phyloP scores from a whole-genome alignment of 2,329 filamentous ascomycete genomes.

The Nannizzia gypsea region DNA sequence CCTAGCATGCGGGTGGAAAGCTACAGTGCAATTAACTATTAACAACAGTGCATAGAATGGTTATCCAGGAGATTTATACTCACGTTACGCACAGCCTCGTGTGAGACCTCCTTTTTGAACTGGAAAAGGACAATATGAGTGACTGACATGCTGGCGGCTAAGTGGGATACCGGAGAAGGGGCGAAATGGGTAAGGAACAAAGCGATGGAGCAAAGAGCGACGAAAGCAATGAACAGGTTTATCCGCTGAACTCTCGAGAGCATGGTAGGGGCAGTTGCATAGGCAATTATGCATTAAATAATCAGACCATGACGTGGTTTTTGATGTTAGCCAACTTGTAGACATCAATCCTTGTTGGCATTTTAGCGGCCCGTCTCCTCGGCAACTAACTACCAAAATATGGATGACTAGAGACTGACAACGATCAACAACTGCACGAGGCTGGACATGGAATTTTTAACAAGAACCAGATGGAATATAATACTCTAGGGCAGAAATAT shows the following conservation, averaged over 20 bases:
- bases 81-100: slow-evolving; percentile 47
- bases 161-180: not conserved
- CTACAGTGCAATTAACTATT: slow-evolving; percentile 31
- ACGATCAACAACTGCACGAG: too few relatives aligned
- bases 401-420: too few relatives aligned
- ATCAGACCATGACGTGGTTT: not conserved
- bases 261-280: not conserved
- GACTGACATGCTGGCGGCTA: slow-evolving; percentile 42
- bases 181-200: not conserved
- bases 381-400: too few relatives aligned
- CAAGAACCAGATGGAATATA: too few relatives aligned
- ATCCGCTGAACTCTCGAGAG: not conserved
- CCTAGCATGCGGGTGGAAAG: slow-evolving; percentile 45
- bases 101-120: slow-evolving; percentile 44
- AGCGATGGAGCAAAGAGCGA: not conserved
- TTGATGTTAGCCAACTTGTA: not conserved
- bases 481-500: too few relatives aligned
- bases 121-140: slow-evolving; percentile 59
- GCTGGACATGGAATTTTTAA: too few relatives aligned
- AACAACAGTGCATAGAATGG: slow-evolving; percentile 4
- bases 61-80: not conserved
- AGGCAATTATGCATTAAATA: not conserved
- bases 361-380: not conserved
- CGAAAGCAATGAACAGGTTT: not conserved
- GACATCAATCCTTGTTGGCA: not conserved